Evolutionary conservation across 78 protist species (phyloP), one percentile per base, ranked within the genome.

Genomic region (Bigelowiella natans): DNA sequence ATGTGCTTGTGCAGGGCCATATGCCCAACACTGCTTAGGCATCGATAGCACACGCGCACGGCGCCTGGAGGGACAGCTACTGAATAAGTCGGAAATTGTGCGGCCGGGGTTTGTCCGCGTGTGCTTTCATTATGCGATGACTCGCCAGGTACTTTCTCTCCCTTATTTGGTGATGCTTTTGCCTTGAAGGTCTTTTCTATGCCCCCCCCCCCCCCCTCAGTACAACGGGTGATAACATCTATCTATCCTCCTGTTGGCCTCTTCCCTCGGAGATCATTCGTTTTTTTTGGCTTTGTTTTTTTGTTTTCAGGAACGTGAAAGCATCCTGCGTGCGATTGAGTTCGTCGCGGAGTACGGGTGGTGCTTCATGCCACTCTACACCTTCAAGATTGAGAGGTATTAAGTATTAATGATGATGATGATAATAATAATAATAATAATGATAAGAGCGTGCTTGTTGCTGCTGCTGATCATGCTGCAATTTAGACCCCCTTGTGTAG

Each of bases 1-100:
- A 38, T 97, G 98, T 90, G 91, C 93, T 39, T 97, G 98, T 51
- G 98, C 98, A 30, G 98, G 98, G 0, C 98, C 98, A 0, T 96
- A 96, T 88, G 95, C 94, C 1, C 93, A 91, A 31, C 31, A 63
- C n/a, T 93, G 96, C 51, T 90, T 96, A 36, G 96, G 96, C 34
- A 85, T 96, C 18, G 73, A 51, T 26, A 51, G 34, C 73, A 26
- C 7, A 51, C 18, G 73, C 73, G 7, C 7, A 7, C 7, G 7
- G 7, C 73, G 18, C 34, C 7, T 51, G 34, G 73, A 51, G 73
- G 7, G 7, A 7, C 73, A 51, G 18, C 73, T 51, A 7, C 73
- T 51, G 7, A 18, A 51, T 26, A 51, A 51, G 73, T 26, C 18
- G 18, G 73, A 51, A 51, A 51, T 51, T 18, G 34, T 51, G 34